A percentile compares a stretch with the other conserved stretches of the same genome.
These are phyloP conservation scores for Globisporangium heterothallicum DNA, from an alignment of 352 stramenopile genomes.

Conservation along the genomic window DNA sequence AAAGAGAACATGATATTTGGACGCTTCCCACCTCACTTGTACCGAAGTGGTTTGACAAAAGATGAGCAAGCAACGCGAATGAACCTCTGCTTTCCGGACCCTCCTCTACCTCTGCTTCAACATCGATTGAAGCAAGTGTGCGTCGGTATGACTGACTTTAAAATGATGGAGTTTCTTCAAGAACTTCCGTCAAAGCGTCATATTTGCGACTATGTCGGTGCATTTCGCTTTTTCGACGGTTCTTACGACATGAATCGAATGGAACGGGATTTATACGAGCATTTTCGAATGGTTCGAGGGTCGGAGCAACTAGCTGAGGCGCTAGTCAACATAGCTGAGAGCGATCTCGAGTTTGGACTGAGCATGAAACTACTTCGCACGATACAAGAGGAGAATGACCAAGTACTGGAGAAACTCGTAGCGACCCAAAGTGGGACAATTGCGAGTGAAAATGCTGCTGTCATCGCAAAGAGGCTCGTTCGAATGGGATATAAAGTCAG, in stretches of 20 bases:
- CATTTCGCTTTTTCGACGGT: constrained; percentile 46
- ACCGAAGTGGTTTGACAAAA: constrained; percentile 55
- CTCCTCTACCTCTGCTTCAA: constrained; percentile 35
- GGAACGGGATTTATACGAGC: constrained; percentile 58
- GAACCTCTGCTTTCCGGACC: constrained; percentile 48
- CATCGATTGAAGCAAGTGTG: constrained; percentile 53
- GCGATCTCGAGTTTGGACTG: constrained; percentile 60
- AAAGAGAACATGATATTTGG: constrained; percentile 66
- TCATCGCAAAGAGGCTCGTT: constrained; percentile 43
- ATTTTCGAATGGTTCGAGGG: constrained; percentile 75
- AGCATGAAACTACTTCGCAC: constrained; percentile 29
- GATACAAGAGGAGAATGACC: constrained; percentile 42
- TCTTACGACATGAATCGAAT: constrained; percentile 46
- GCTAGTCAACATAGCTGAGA: constrained; percentile 48
- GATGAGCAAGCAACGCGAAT: constrained; percentile 50
- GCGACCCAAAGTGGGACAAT: constrained; percentile 24
- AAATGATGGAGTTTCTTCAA: constrained; percentile 80
- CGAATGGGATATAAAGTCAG: constrained; percentile 53
- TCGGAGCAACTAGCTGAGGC: constrained; percentile 45
- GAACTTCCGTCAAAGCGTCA: constrained; percentile 91
- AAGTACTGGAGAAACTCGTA: constrained; percentile 37
- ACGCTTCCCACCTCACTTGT: constrained; percentile 55
- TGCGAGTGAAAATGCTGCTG: constrained; percentile 38
- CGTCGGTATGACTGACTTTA: constrained; percentile 82
- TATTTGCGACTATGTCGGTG: constrained; percentile 68